These are phyloP conservation scores for Arachnopeziza araneosa DNA, from an alignment of 2,329 filamentous ascomycete genomes.

Conservation along the genomic window DNA sequence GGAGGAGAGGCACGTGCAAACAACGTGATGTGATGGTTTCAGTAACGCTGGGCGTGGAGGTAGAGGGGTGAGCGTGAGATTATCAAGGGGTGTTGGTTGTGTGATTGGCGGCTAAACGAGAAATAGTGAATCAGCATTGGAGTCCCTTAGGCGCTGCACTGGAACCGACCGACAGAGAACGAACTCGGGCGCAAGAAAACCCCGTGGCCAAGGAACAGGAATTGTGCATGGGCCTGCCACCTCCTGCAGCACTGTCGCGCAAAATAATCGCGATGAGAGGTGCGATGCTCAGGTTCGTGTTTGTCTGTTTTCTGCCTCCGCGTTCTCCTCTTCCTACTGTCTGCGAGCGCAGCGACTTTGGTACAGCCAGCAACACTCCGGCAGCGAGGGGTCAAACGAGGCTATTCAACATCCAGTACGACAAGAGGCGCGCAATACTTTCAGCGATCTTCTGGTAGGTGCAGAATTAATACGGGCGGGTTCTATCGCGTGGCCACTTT, in stretches of 20 bases:
- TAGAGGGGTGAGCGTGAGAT: slow-evolving; percentile 4
- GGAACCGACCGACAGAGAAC: not conserved
- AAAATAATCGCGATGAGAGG: not conserved
- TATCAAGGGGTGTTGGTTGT: not conserved
- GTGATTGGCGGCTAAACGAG: slow-evolving; percentile 26
- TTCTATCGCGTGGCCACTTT: slow-evolving; percentile 6
- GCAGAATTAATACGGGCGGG: slow-evolving; percentile 3
- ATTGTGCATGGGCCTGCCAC: not conserved
- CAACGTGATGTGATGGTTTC: slow-evolving; percentile 4
- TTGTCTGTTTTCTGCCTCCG: not conserved
- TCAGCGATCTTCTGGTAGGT: slow-evolving; percentile 1
- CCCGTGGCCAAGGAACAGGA: slow-evolving; percentile 1
- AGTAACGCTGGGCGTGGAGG: not conserved
- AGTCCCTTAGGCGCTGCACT: not conserved
- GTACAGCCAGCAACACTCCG: not conserved
- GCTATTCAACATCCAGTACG: not conserved
- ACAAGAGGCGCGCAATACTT: not conserved
- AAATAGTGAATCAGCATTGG: slow-evolving; percentile 23
- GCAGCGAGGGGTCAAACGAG: not conserved
- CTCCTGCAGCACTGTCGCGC: not conserved
- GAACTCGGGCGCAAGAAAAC: slow-evolving; percentile 1
- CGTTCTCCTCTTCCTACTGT: not conserved
- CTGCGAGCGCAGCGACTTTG: not conserved
- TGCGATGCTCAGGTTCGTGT: not conserved
- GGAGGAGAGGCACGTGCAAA: not conserved